phyloP scores from a whole-genome alignment of 768 basidiomycete species.

The Paxillus involutus region DNA sequence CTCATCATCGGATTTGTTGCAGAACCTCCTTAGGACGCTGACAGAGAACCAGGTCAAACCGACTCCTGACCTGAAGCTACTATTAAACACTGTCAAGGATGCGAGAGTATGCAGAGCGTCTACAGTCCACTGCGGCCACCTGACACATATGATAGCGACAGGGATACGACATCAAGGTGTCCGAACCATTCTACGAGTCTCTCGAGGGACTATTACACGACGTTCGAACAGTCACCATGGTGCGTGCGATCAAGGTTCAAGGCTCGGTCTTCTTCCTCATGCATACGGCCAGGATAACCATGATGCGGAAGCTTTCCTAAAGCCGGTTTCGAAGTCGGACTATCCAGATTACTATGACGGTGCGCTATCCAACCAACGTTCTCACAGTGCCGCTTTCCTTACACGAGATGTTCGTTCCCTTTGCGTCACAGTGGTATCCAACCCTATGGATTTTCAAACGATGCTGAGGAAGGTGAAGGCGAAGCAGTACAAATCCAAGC shows the following conservation, averaged over 20 bases:
- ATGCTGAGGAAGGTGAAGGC: conserved; percentile 93
- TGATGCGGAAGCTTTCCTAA: conserved; percentile 91
- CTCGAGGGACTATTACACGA: conserved; percentile 87
- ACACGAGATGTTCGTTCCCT: background rate
- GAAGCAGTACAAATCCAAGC: conserved; percentile 90
- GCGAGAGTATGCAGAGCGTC: conserved; percentile 64
- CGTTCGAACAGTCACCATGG: conserved; percentile 74
- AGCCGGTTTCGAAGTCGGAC: conserved; percentile 87
- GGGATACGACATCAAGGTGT: conserved; percentile 63
- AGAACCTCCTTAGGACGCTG: conserved; percentile 91
- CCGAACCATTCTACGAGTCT: conserved; percentile 92
- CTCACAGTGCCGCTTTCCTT: conserved; percentile 4
- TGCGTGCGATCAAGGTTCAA: conserved; percentile 32
- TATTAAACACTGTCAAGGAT: conserved; percentile 85
- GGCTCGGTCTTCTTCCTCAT: conserved; percentile 29
- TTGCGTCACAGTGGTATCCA: conserved; percentile 69
- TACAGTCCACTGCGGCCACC: conserved; percentile 8
- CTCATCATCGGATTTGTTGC: conserved; percentile 3
- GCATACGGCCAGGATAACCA: conserved; percentile 64
- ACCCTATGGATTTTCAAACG: conserved; percentile 94
- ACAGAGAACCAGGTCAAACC: conserved; percentile 73
- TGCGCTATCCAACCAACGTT: conserved; percentile 35
- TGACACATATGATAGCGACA: conserved; percentile 39
- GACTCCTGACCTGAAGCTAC: conserved; percentile 71
- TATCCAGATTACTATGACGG: conserved; percentile 93